Conservation (phyloP, 148 eudicot species). For the Silene uniflora region DNA sequence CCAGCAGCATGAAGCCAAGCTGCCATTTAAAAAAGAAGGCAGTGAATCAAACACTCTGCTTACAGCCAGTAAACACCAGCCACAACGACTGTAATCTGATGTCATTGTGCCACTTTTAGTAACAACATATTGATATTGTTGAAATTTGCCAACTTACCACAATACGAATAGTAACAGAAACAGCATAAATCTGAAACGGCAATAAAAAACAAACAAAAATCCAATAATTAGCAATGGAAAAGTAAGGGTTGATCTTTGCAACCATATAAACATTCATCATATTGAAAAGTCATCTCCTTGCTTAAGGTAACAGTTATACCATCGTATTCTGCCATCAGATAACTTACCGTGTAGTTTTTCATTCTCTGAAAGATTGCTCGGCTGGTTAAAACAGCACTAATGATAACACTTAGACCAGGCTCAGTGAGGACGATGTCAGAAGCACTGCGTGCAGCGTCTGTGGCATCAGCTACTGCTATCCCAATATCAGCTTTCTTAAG, state of each 20-base stretch:
- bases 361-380: slow-evolving; percentile 97
- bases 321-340: not conserved
- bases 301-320: not conserved
- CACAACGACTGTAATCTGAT: not conserved
- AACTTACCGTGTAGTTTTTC: slow-evolving; percentile 90
- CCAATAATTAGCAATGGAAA: not conserved
- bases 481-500: slow-evolving; percentile 98
- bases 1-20: slow-evolving; percentile 97
- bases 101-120: not conserved
- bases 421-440: slow-evolving; percentile 98
- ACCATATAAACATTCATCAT: not conserved
- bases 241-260: not conserved
- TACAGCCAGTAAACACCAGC: not conserved
- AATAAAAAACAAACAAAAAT: not conserved
- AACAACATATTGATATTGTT: not conserved
- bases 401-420: slow-evolving; percentile 96
- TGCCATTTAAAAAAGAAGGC: slow-evolving; percentile 30
- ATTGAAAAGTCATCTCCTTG: not conserved
- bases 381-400: slow-evolving; percentile 97
- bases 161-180: slow-evolving; percentile 95
- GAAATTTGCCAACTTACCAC: slow-evolving; percentile 61
- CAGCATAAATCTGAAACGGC: slow-evolving; percentile 83
- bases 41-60: not conserved
- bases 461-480: slow-evolving; percentile 99
- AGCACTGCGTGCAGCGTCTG: slow-evolving; percentile 99